Conservation (phyloP, 2,329 filamentous ascomycete genomes). For the Aspergillus sp. region DNA sequence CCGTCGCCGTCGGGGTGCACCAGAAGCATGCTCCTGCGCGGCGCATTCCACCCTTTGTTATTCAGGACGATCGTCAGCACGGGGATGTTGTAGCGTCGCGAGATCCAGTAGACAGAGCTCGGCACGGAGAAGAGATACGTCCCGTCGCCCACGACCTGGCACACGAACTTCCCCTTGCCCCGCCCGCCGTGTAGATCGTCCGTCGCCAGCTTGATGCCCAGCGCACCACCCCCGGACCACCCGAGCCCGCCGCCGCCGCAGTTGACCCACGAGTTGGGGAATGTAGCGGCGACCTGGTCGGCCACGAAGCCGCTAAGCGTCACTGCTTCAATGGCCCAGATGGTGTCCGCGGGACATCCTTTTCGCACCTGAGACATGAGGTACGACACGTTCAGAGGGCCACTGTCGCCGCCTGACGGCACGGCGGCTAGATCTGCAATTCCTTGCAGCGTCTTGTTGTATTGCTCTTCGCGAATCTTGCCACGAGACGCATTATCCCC, state of each 20-base stretch:
- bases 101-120: constrained; percentile 60
- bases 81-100: constrained; percentile 55
- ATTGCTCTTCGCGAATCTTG: constrained; percentile 46
- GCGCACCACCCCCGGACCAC: constrained; percentile 66
- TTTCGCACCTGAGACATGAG: constrained; percentile 48
- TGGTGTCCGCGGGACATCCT: constrained; percentile 53
- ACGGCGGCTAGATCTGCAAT: constrained; percentile 49
- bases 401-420: constrained; percentile 48
- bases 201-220: constrained; percentile 67
- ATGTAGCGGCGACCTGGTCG: constrained; percentile 59
- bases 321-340: constrained; percentile 70
- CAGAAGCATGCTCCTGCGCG: constrained; percentile 50
- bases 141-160: constrained; percentile 58
- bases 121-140: constrained; percentile 59
- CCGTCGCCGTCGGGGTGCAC: constrained; percentile 58
- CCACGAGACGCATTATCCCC: constrained; percentile 40
- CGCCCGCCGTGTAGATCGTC: constrained; percentile 42
- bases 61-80: constrained; percentile 59
- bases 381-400: constrained; percentile 53
- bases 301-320: constrained; percentile 59
- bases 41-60: constrained; percentile 64
- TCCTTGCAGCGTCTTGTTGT: constrained; percentile 49
- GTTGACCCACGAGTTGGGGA: constrained; percentile 69
- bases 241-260: constrained; percentile 72
- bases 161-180: constrained; percentile 50